Percentiles rank a stretch among this genome's conserved stretches.
These are phyloP conservation scores for Sclerotinia sclerotiorum DNA, from an alignment of 2,329 filamentous ascomycete species.

Conservation along the genomic window DNA sequence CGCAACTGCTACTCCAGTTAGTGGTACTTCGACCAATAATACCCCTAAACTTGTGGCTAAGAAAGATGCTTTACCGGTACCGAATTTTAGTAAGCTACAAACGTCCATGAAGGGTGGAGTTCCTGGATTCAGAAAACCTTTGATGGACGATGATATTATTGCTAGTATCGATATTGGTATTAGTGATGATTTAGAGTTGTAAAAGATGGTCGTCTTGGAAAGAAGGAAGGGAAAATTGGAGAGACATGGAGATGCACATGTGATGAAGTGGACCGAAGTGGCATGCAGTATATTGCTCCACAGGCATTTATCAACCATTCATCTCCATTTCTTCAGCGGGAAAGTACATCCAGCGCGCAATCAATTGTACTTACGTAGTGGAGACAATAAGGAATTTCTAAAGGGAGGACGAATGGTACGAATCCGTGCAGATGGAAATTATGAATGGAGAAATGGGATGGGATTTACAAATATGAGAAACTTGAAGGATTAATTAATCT, in stretches of 20 bases:
- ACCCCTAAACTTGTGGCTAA: constrained; percentile 48
- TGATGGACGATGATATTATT: constrained; percentile 91
- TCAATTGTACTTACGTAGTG: constrained; percentile 7
- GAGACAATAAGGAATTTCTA: background rate
- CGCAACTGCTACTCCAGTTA: constrained; percentile 52
- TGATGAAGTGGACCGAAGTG: background rate
- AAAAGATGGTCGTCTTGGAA: background rate
- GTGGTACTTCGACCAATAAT: constrained; percentile 43
- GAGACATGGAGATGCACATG: background rate
- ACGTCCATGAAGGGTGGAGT: constrained; percentile 51
- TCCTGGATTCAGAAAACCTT: constrained; percentile 71
- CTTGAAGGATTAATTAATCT: background rate
- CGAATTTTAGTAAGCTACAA: constrained; percentile 49
- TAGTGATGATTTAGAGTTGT: constrained; percentile 65
- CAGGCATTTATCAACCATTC: background rate
- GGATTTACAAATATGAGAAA: background rate
- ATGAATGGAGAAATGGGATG: background rate
- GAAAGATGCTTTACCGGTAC: constrained; percentile 47
- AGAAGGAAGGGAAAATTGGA: background rate
- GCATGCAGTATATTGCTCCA: background rate
- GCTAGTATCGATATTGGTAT: constrained; percentile 85
- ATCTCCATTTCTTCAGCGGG: background rate
- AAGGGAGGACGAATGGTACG: background rate
- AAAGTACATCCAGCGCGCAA: background rate
- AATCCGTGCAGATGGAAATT: background rate